Evolutionary conservation across 1,139 yeast species (phyloP).

Genomic region (Yamadazyma jaroonii): DNA sequence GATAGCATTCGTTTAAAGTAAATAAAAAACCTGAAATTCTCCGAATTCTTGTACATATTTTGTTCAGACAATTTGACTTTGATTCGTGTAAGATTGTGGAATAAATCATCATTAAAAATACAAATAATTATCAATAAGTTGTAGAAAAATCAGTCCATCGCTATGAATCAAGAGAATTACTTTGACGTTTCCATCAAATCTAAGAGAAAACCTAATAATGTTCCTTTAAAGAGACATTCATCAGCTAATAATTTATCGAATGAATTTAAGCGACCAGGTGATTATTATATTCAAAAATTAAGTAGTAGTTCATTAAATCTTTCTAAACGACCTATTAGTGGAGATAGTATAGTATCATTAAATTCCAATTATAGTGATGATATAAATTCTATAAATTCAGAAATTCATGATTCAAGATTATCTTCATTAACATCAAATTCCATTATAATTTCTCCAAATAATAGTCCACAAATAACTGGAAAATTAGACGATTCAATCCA

Average conservation of each 20-base stretch:
- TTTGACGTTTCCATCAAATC: slow-evolving; percentile 27
- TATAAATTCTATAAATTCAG: slow-evolving; percentile 30
- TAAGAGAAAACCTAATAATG: slow-evolving; percentile 10
- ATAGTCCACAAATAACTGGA: slow-evolving; percentile 19
- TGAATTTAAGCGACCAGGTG: slow-evolving; percentile 42
- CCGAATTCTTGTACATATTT: too few relatives aligned
- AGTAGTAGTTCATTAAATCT: slow-evolving; percentile 14
- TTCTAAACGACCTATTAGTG: slow-evolving; percentile 27
- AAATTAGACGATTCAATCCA: slow-evolving; percentile 12
- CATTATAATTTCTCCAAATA: slow-evolving; percentile 22
- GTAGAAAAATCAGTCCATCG: too few relatives aligned
- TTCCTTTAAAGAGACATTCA: slow-evolving; percentile 4
- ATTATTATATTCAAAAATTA: slow-evolving; percentile 37
- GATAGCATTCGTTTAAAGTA: too few relatives aligned
- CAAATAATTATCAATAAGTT: too few relatives aligned
- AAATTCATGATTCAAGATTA: slow-evolving; percentile 36
- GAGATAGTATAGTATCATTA: slow-evolving; percentile 36
- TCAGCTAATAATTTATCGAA: background rate
- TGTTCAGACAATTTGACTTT: too few relatives aligned
- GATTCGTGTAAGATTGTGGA: too few relatives aligned
- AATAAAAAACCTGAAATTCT: too few relatives aligned
- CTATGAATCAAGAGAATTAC: slow-evolving; percentile 19
- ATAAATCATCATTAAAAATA: too few relatives aligned
- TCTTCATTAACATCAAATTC: slow-evolving; percentile 37
- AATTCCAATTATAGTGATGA: slow-evolving; percentile 38